phyloP scores from a whole-genome alignment of 352 stramenopile species.

The Globisporangium spiculum region DNA sequence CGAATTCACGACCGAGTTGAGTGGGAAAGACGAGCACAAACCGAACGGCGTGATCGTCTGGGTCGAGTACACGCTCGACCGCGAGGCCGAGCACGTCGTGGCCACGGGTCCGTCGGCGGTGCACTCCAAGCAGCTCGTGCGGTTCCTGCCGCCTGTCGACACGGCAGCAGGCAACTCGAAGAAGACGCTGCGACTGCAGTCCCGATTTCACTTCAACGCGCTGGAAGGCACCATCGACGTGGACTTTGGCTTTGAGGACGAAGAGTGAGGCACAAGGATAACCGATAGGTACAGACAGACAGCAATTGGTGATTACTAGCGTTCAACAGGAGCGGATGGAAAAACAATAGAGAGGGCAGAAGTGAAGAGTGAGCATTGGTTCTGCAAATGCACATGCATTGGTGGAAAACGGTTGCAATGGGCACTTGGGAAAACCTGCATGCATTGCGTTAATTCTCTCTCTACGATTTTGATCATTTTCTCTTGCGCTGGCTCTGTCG shows the following conservation, averaged over 20 bases:
- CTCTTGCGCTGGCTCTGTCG: slow-evolving; percentile 19
- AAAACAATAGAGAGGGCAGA: too few species aligned
- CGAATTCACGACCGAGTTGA: slow-evolving; percentile 20
- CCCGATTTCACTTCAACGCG: slow-evolving; percentile 49
- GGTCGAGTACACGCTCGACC: slow-evolving; percentile 65
- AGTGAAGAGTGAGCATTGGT: too few species aligned
- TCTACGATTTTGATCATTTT: background rate
- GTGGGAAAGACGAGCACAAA: background rate
- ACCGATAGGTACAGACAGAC: background rate
- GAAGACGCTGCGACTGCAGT: slow-evolving; percentile 14
- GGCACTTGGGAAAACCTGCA: too few species aligned
- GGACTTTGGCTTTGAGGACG: slow-evolving; percentile 32
- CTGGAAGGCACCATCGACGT: slow-evolving; percentile 59
- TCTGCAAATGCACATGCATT: too few species aligned
- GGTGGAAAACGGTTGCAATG: too few species aligned
- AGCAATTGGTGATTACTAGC: background rate
- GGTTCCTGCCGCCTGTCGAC: slow-evolving; percentile 38
- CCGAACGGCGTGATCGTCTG: slow-evolving; percentile 73
- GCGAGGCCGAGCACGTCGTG: slow-evolving; percentile 36
- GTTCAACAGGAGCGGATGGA: background rate
- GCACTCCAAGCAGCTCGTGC: slow-evolving; percentile 76
- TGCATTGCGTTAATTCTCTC: too few species aligned
- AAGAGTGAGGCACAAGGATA: background rate
- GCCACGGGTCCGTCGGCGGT: slow-evolving; percentile 50
- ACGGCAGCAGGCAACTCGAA: background rate